Evolutionary conservation across 2,329 filamentous ascomycete genomes (phyloP).

Genomic region (Colletotrichum kahawae): DNA sequence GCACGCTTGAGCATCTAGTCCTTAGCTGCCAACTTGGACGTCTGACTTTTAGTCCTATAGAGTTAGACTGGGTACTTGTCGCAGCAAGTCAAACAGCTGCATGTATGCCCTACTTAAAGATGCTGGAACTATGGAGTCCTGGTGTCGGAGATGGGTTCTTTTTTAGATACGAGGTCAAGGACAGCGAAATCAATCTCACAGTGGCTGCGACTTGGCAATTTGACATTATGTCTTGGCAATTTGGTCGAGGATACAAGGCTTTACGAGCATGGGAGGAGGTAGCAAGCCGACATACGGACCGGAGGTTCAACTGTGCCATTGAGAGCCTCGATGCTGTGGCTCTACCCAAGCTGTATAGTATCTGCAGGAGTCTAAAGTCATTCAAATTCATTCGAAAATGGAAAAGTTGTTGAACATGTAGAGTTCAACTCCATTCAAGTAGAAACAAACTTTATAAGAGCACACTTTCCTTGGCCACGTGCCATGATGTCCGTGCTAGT

Average conservation of each 20-base stretch:
- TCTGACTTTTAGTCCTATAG: not conserved
- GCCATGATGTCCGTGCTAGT: not conserved
- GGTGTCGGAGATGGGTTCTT: not conserved
- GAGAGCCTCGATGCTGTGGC: not conserved
- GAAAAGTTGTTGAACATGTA: not conserved
- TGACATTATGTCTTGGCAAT: not conserved
- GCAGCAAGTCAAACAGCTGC: not conserved
- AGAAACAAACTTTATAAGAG: not conserved
- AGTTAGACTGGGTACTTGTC: not conserved
- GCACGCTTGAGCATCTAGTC: not conserved
- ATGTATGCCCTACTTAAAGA: not conserved
- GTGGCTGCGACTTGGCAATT: not conserved
- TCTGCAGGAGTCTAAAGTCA: not conserved
- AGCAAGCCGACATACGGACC: not conserved
- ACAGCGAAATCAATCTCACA: not conserved
- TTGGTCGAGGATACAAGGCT: not conserved
- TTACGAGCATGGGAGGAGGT: not conserved
- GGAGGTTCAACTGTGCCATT: not conserved
- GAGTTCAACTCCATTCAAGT: not conserved
- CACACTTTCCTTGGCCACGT: not conserved
- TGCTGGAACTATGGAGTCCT: conserved; percentile 1
- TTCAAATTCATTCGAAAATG: not conserved
- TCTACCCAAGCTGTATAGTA: not conserved
- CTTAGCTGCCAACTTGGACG: not conserved
- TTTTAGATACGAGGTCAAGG: not conserved